Evolutionary conservation across 2,329 filamentous ascomycete species (phyloP).

Genomic region (Rutstroemia sp.): DNA sequence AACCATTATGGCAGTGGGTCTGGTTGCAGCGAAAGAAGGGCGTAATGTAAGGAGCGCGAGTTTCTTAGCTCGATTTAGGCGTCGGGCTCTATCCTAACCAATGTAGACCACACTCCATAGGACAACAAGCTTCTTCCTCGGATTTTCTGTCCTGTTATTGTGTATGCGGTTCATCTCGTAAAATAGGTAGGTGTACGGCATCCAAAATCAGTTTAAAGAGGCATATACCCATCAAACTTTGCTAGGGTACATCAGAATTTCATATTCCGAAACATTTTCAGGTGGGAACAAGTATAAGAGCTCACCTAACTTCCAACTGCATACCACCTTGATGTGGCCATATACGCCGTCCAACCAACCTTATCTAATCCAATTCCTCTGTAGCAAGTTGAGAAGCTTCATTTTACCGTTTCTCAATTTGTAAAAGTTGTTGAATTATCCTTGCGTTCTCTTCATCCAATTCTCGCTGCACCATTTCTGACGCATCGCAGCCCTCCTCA

Average conservation of each 20-base stretch:
- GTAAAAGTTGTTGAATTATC: constrained; percentile 42
- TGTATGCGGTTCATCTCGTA: too few species aligned
- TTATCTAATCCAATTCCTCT: not conserved
- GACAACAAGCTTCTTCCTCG: too few species aligned
- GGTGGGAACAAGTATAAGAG: not conserved
- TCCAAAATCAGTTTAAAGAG: too few species aligned
- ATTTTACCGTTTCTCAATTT: constrained; percentile 31
- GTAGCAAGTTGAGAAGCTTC: not conserved
- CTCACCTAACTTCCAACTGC: not conserved
- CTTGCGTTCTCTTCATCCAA: constrained; percentile 35
- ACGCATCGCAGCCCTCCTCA: constrained; percentile 26
- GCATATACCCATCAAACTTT: too few species aligned
- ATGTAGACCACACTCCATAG: not conserved
- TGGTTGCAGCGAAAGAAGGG: not conserved
- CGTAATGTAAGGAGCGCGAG: constrained; percentile 13
- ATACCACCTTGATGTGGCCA: not conserved
- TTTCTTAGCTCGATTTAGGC: constrained; percentile 25
- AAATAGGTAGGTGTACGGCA: too few species aligned
- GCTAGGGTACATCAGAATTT: too few species aligned
- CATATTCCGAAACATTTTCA: not conserved
- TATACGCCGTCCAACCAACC: not conserved
- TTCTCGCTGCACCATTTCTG: constrained; percentile 37
- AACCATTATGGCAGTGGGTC: constrained; percentile 10
- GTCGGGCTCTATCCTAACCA: constrained; percentile 17
- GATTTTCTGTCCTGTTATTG: too few species aligned